phyloP scores from a whole-genome alignment of 192 early-diverging fungal genomes.

The Backusella sp. region DNA sequence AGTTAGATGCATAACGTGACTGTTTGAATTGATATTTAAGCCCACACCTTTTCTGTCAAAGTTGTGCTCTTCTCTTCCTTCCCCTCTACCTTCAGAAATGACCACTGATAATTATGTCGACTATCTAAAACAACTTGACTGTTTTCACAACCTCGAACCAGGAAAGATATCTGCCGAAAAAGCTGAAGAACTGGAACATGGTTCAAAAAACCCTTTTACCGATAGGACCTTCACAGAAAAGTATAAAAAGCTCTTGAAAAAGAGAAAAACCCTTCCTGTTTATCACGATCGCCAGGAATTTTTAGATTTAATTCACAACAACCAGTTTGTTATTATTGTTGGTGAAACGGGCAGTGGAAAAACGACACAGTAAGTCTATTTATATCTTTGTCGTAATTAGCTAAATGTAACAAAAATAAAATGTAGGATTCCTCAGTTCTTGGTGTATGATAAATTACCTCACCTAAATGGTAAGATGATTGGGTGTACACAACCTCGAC shows the following conservation, averaged over 20 bases:
- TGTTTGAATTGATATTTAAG: not conserved
- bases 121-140: constrained; percentile 32
- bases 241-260: constrained; percentile 84
- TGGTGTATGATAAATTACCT: constrained; percentile 89
- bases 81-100: not conserved
- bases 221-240: constrained; percentile 75
- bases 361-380: constrained; percentile 84
- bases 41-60: not conserved
- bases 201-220: constrained; percentile 74
- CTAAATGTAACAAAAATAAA: not conserved
- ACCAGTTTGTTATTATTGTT: constrained; percentile 93
- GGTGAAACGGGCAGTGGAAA: constrained; percentile 98
- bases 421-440: constrained; percentile 90
- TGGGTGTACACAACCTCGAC: constrained; percentile 98
- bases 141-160: constrained; percentile 54
- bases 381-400: not conserved
- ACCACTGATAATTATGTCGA: constrained; percentile 54
- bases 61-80: not conserved
- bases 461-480: constrained; percentile 86
- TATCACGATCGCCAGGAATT: constrained; percentile 91
- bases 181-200: constrained; percentile 80
- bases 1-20: not conserved
- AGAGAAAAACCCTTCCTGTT: constrained; percentile 88
- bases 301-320: constrained; percentile 86
- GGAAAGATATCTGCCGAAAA: constrained; percentile 79